Base-by-base conservation (phyloP, 2,329 filamentous ascomycete genomes). In the Verticillium nonalfalfae region DNA sequence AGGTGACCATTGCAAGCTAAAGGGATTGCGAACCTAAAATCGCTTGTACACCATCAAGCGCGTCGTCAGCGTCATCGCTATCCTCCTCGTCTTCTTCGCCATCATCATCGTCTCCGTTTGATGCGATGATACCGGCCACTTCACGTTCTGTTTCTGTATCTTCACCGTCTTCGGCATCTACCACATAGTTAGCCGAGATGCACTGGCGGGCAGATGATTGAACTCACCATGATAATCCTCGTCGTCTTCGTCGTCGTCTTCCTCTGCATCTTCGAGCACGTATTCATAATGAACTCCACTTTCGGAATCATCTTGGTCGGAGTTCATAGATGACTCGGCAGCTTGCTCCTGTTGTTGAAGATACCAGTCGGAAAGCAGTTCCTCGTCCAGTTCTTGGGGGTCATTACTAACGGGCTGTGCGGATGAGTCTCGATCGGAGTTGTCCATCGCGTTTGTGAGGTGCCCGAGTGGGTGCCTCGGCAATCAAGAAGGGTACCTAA, bases 251-350 rank as follows among this genome's bases (percentile, higher is more conserved):
- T 70, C 68, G 2, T 71, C 72, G 6, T 69, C 67, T 4, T 69
- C 56, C 15, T 10, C 9, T 36, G n/a, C 56, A 26, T 36, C 36
- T 21, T 39, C 57, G 15, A 57, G 21, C 11, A 61, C 68, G n/a
- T 72, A 67, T 54, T 66, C 60, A 40, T 66, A 67, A 13, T 72
- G 68, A 9, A 64, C 62, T 15, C 68, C 66, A 76, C 80, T 1
- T 69, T 83, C 1, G 67, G 84, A 21, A 76, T 86, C 5, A 77
- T 54, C 57, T 13, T 35, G 33, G 45, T 18, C 58, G 7, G 21
- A 26, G 40, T 52, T 15, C 26, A 11, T 7, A 7, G 45, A 50
- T 10, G 45, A 21, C 26, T 35, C 26, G 10, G 26, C 9, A 7
- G 54, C 33, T 34, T 56, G 54, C 31, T 56, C 26, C 26, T 36